These are phyloP conservation scores for Phytophthora tubulina DNA, from an alignment of 352 stramenopile genomes.

Conservation along the genomic window DNA sequence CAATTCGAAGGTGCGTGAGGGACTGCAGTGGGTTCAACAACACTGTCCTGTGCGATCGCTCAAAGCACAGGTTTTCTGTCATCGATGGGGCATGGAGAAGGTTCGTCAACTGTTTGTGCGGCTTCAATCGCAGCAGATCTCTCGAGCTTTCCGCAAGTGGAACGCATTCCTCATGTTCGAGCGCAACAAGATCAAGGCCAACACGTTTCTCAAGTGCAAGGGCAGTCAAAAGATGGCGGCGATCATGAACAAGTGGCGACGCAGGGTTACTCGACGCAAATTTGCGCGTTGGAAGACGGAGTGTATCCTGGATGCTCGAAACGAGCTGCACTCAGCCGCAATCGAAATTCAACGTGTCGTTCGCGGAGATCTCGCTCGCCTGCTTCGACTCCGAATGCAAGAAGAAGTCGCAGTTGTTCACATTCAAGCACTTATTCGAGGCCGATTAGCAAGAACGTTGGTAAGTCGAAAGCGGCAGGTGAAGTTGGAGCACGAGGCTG, in stretches of 20 bases:
- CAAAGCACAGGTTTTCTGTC: constrained; percentile 86
- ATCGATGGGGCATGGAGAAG: constrained; percentile 88
- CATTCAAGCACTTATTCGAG: constrained; percentile 69
- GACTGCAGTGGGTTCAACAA: constrained; percentile 88
- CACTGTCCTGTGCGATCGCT: constrained; percentile 85
- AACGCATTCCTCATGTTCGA: constrained; percentile 70
- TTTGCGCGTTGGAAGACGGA: constrained; percentile 65
- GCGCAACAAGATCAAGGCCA: constrained; percentile 80
- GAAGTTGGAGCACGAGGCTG: constrained; percentile 58
- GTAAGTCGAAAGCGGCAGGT: constrained; percentile 38
- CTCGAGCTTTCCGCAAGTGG: constrained; percentile 80
- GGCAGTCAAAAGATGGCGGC: constrained; percentile 71
- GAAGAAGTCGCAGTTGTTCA: constrained; percentile 44
- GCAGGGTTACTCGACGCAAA: constrained; percentile 55
- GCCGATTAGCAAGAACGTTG: constrained; percentile 45
- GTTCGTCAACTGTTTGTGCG: constrained; percentile 78
- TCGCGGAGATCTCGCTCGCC: constrained; percentile 57
- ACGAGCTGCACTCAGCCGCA: constrained; percentile 67
- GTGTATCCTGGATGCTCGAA: constrained; percentile 56
- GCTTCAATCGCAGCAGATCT: constrained; percentile 74
- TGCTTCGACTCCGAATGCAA: constrained; percentile 30
- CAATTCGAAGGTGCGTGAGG: constrained; percentile 76
- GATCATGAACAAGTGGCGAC: constrained; percentile 75
- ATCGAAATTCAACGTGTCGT: constrained; percentile 79
- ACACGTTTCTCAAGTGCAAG: constrained; percentile 89